Conservation (phyloP, 257 asterid species). For the Marsdenia floribunda region DNA sequence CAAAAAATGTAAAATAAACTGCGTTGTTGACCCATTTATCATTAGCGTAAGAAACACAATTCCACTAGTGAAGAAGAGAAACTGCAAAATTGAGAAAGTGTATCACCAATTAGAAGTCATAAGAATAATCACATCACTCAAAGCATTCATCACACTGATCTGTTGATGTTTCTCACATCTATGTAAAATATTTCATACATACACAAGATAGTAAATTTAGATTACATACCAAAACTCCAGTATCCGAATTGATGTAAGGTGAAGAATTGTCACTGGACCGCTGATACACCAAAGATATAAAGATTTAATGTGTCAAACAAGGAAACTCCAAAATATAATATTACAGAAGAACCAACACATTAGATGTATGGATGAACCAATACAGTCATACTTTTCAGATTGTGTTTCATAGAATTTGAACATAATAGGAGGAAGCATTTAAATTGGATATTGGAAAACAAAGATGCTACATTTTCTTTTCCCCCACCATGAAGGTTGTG, state of each 20-base stretch:
- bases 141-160: neutral
- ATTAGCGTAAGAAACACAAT: slow-evolving; percentile 89
- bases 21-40: slow-evolving; percentile 94
- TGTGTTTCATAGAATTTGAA: neutral
- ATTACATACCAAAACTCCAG: slow-evolving; percentile 78
- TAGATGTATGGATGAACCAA: neutral
- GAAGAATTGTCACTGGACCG: slow-evolving; percentile 71
- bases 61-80: slow-evolving; percentile 96
- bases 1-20: slow-evolving; percentile 60
- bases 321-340: neutral
- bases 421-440: neutral
- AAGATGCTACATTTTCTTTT: neutral
- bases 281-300: slow-evolving; percentile 48
- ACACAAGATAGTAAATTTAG: slow-evolving; percentile 9
- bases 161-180: neutral
- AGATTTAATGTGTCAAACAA: slow-evolving; percentile 18
- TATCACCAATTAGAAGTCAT: neutral
- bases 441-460: neutral
- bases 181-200: neutral
- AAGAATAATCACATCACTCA: neutral
- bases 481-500: neutral
- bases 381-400: neutral
- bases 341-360: neutral
- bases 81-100: slow-evolving; percentile 57
- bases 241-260: slow-evolving; percentile 56